Evolutionary conservation across 192 early-diverging fungal genomes (phyloP).

Genomic region (Podochytrium sp.): DNA sequence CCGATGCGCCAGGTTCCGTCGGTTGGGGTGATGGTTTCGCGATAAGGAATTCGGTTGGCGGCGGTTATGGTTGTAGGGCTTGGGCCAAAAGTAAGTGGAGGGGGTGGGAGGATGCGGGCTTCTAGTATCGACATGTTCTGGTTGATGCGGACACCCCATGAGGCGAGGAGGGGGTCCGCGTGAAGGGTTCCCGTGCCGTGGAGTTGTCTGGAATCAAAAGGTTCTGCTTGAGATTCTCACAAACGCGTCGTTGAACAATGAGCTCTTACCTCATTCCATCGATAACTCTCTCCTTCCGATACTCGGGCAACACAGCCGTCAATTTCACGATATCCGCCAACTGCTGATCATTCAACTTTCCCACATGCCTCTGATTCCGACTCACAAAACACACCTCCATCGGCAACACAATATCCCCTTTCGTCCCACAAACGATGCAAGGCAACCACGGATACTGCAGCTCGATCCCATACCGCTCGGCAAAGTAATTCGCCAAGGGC

Average conservation of each 20-base stretch:
- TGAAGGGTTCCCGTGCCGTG: constrained; percentile 79
- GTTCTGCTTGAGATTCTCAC: too few species aligned
- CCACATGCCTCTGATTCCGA: constrained; percentile 73
- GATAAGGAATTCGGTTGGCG: too few species aligned
- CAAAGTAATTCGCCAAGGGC: constrained; percentile 73
- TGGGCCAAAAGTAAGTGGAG: constrained; percentile 20
- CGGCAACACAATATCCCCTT: constrained; percentile 65
- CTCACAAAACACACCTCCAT: constrained; percentile 83
- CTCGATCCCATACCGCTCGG: constrained; percentile 61
- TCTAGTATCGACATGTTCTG: constrained; percentile 56
- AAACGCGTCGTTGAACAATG: too few species aligned
- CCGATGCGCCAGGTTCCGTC: constrained; percentile 36
- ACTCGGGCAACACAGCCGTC: constrained; percentile 25
- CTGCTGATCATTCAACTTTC: constrained; percentile 81
- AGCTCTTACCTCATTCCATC: constrained; percentile 29
- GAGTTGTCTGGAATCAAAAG: background rate
- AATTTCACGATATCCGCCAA: constrained; percentile 53
- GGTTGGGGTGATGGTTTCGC: constrained; percentile 21
- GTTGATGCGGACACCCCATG: constrained; percentile 49
- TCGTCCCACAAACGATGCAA: constrained; percentile 54
- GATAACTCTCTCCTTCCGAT: constrained; percentile 21
- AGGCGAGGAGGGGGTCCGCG: constrained; percentile 56
- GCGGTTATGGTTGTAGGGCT: background rate
- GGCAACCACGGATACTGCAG: constrained; percentile 78
- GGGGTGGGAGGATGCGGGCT: constrained; percentile 18